Conservation (phyloP, 495 filamentous ascomycete genomes). For the Podospora pseudopauciseta region DNA sequence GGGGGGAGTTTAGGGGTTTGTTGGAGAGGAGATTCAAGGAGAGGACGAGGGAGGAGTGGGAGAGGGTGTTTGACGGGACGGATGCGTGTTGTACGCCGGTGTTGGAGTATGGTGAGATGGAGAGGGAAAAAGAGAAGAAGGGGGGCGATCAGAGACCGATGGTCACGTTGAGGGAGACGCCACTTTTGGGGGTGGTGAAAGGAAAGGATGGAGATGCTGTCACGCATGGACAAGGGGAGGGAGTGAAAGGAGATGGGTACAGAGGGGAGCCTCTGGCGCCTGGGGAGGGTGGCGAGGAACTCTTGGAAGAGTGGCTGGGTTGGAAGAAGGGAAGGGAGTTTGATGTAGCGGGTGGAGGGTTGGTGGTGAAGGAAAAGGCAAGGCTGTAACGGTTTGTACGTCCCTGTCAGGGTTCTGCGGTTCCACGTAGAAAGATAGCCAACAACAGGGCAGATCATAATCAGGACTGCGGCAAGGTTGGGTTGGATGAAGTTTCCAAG, state of each 20-base stretch:
- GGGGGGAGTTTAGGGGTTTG: slow-evolving; percentile 57
- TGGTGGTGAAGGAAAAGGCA: slow-evolving; percentile 48
- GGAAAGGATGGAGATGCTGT: slow-evolving; percentile 31
- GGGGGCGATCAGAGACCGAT: slow-evolving; percentile 72
- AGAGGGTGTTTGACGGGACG: slow-evolving; percentile 75
- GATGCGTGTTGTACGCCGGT: slow-evolving; percentile 93
- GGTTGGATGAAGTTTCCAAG: too few relatives aligned
- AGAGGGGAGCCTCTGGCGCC: slow-evolving; percentile 53
- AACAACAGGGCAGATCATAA: too few relatives aligned
- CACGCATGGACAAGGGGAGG: slow-evolving; percentile 46
- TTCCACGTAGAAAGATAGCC: too few relatives aligned
- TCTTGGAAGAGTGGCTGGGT: slow-evolving; percentile 70
- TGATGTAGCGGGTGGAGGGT: slow-evolving; percentile 56
- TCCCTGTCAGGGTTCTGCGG: too few relatives aligned
- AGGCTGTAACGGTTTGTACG: slow-evolving; percentile 25
- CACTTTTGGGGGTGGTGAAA: slow-evolving; percentile 50
- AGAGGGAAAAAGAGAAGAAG: slow-evolving; percentile 43
- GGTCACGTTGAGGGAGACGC: slow-evolving; percentile 65
- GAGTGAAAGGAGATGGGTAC: slow-evolving; percentile 61
- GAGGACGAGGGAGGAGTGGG: slow-evolving; percentile 80
- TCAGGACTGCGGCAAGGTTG: too few relatives aligned
- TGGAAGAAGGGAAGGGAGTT: slow-evolving; percentile 72
- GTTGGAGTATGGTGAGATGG: slow-evolving; percentile 67
- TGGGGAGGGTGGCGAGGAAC: slow-evolving; percentile 67
- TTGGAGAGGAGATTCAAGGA: slow-evolving; percentile 64